These are phyloP conservation scores for Croton setiger DNA, from an alignment of 441 rosid species.

Conservation along the genomic window DNA sequence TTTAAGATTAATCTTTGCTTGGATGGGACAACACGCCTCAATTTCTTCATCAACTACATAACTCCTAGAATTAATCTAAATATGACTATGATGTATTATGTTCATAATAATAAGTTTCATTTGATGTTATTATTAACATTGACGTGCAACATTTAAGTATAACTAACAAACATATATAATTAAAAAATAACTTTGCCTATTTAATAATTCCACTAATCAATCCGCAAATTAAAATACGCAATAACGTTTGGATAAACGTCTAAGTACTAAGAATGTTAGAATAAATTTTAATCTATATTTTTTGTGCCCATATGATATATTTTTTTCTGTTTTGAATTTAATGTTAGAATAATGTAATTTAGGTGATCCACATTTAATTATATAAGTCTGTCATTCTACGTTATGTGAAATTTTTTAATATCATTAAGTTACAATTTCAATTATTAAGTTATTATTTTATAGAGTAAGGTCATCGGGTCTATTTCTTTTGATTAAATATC, in stretches of 20 bases:
- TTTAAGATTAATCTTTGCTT: conserved; percentile 1
- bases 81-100: background rate
- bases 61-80: background rate
- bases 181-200: no score
- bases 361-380: background rate
- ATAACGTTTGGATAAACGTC: background rate
- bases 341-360: background rate
- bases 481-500: background rate
- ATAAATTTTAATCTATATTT: background rate
- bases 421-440: no score
- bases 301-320: background rate
- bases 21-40: background rate
- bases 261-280: conserved; percentile 13
- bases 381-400: background rate
- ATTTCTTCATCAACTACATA: background rate
- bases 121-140: background rate
- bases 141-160: background rate
- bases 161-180: no score
- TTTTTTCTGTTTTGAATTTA: background rate
- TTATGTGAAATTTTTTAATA: no score
- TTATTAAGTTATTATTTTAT: no score
- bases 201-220: no score
- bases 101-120: background rate
- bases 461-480: background rate
- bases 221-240: no score